These are phyloP conservation scores for Sphaerulina vaccinii DNA, from an alignment of 2,329 filamentous ascomycete species.

Conservation along the genomic window DNA sequence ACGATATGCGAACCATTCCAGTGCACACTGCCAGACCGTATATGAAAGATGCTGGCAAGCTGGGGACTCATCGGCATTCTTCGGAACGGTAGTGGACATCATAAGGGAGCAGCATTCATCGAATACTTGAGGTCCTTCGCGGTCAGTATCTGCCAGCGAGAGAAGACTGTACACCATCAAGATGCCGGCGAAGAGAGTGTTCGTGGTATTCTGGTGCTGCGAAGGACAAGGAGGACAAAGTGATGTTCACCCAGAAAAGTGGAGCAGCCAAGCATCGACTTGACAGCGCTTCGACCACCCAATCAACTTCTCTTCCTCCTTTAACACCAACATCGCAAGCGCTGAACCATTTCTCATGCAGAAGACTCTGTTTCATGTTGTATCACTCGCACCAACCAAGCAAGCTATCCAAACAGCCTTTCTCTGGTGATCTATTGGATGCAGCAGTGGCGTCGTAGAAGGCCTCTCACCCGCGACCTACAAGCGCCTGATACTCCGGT, in stretches of 20 bases:
- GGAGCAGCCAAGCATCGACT: neutral
- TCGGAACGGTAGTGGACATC: no score
- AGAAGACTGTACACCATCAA: no score
- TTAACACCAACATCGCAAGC: neutral
- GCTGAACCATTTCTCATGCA: neutral
- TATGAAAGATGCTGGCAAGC: no score
- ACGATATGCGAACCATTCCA: no score
- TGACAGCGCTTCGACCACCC: slow-evolving; percentile 9
- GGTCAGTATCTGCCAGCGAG: no score
- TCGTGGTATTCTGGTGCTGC: no score
- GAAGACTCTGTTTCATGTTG: neutral
- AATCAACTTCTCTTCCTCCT: slow-evolving; percentile 1
- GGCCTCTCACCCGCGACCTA: neutral
- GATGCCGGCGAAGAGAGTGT: no score
- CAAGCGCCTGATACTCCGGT: neutral
- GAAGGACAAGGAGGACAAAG: no score
- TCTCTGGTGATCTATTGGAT: neutral
- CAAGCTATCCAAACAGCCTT: neutral
- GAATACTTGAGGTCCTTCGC: no score
- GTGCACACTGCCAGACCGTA: no score
- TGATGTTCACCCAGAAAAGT: neutral
- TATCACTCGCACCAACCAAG: neutral
- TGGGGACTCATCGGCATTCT: no score
- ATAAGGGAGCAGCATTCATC: no score
- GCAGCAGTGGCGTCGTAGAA: neutral